Evolutionary conservation across 371 early-diverging fungal genomes (phyloP), one percentile per base, ranked within the genome.

Genomic region (Thermomucor indicae-seudaticae): DNA sequence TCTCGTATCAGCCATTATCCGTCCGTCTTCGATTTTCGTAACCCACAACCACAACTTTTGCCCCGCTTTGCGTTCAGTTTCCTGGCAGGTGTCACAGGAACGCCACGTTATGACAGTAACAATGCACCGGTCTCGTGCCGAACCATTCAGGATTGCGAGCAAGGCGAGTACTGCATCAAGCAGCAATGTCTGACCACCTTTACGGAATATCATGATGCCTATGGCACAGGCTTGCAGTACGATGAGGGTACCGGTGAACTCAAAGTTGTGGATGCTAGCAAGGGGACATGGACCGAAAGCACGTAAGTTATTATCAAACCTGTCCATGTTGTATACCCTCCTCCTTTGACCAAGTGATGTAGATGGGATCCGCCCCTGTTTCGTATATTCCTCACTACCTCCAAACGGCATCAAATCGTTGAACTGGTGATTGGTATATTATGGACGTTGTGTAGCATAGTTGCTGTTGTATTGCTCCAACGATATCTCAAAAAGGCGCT

Each of bases 241-340:
- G 70, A 85, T 58, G 79, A 83, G 44, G 52, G 64, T 0, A 51
- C 51, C 1, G 74, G 73, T 1, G 23, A 46, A 6, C 72, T 72
- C 17, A 61, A 53, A 7, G 84, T 91, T 7, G 75, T 73, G 6
- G 85, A 89, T 62, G 60, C 81, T 3, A 69, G 70, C 2, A 80
- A 83, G 54, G 72, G 75, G 0, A 78, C 85, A 6, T 91, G 84
- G 84, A 78, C 83, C 7, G 82, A 85, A 62, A 86, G 85, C 77
- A 70, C 64, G 86, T 86, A 79, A 72, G 84, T 72, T 47, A 2
- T 22, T 16, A 22, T 11, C 31, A 37, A 32, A 10, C 2, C 20
- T 11, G 12, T 4, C n/a, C n/a, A n/a, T n/a, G n/a, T n/a, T n/a
- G n/a, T n/a, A n/a, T 31, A 14, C 17, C 25, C 28, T 35, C 12